Conservation (phyloP, 306 rosid species). For the Cucumis sativus region DNA sequence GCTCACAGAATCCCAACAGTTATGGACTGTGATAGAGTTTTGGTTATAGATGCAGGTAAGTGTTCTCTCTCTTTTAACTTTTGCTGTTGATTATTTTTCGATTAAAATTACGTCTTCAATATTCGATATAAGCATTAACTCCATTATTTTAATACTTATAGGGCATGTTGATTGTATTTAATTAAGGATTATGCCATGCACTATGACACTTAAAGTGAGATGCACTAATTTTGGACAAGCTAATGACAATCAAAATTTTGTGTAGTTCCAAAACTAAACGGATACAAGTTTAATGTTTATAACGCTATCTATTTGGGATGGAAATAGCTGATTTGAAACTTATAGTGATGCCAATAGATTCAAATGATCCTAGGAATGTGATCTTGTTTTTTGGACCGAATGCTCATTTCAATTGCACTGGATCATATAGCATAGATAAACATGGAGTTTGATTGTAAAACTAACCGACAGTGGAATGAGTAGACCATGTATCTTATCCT, state of each 20-base stretch:
- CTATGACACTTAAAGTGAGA: not conserved
- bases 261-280: not conserved
- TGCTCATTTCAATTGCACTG: too few relatives aligned
- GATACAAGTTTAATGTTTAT: not conserved
- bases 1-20: constrained; percentile 97
- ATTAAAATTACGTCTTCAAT: not conserved
- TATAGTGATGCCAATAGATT: not conserved
- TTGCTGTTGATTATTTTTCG: not conserved
- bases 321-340: not conserved
- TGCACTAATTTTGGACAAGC: not conserved
- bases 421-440: too few relatives aligned
- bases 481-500: too few relatives aligned
- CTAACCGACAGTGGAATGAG: too few relatives aligned
- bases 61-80: not conserved
- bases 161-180: not conserved
- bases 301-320: not conserved
- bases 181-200: not conserved
- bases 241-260: not conserved
- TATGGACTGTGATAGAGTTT: constrained; percentile 80
- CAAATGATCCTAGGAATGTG: too few relatives aligned
- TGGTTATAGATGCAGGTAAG: constrained; percentile 79
- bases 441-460: too few relatives aligned
- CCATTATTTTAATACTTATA: not conserved
- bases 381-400: too few relatives aligned
- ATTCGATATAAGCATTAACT: not conserved